Evolutionary conservation across 805 yeast genomes (phyloP).

Genomic region (Tetrapisispora taiwanensis): DNA sequence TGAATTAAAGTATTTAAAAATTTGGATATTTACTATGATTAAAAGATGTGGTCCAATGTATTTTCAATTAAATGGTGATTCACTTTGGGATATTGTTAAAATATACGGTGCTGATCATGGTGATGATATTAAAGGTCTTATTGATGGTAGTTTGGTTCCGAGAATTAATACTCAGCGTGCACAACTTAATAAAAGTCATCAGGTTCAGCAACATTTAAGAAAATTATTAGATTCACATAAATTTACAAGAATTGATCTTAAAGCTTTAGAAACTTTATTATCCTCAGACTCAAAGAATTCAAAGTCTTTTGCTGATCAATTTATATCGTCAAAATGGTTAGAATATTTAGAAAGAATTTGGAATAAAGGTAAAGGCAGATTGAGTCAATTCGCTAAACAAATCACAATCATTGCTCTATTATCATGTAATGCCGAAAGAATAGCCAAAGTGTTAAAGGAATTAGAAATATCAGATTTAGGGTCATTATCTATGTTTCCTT

Average conservation of each 20-base stretch:
- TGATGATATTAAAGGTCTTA: conserved; percentile 38
- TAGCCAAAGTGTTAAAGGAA: conserved; percentile 33
- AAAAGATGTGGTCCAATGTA: conserved; percentile 44
- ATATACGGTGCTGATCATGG: conserved; percentile 41
- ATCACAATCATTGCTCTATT: conserved; percentile 44
- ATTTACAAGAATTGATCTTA: conserved; percentile 38
- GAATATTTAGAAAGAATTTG: conserved; percentile 49
- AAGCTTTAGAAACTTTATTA: conserved; percentile 36
- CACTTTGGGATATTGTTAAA: conserved; percentile 54
- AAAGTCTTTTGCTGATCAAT: conserved; percentile 40
- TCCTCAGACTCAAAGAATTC: conserved; percentile 13
- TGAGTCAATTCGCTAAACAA: conserved; percentile 37
- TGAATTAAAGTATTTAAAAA: conserved; percentile 40
- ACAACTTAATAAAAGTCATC: conserved; percentile 27
- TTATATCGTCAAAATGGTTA: conserved; percentile 48
- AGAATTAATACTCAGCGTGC: conserved; percentile 23
- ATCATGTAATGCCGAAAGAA: conserved; percentile 36
- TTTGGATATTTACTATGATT: conserved; percentile 41
- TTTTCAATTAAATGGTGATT: conserved; percentile 47
- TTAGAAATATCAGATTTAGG: conserved; percentile 36
- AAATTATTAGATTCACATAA: conserved; percentile 38
- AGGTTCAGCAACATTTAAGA: conserved; percentile 45
- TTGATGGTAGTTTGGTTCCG: conserved; percentile 40
- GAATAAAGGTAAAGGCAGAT: conserved; percentile 45
- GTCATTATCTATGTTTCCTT: conserved; percentile 40